Conservation (phyloP, 202 grass and related monocot genomes). For the Panicum hallii region DNA sequence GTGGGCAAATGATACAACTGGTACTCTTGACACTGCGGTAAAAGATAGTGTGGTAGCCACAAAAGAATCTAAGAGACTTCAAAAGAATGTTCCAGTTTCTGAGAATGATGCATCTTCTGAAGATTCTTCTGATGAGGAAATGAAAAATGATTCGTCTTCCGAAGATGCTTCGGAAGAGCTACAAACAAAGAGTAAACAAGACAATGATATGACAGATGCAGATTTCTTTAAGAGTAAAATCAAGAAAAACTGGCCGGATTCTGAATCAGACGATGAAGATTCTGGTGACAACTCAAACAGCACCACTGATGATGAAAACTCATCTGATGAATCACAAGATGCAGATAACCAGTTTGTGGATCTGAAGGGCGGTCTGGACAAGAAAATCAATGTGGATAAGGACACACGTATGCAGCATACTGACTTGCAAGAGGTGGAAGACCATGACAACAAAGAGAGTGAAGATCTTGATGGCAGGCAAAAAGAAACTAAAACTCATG, state of each 20-base stretch:
- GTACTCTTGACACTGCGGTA: conserved; percentile 40
- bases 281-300: conserved; percentile 43
- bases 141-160: conserved; percentile 31
- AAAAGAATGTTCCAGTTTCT: conserved; percentile 25
- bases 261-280: conserved; percentile 49
- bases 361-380: conserved; percentile 45
- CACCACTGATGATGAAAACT: conserved; percentile 43
- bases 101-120: conserved; percentile 52
- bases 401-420: conserved; percentile 23
- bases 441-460: conserved; percentile 44
- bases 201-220: conserved; percentile 64
- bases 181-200: conserved; percentile 46
- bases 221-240: conserved; percentile 96
- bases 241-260: conserved; percentile 94
- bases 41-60: conserved; percentile 38
- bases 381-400: conserved; percentile 42
- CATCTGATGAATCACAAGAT: conserved; percentile 43
- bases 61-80: conserved; percentile 40
- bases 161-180: conserved; percentile 44
- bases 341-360: conserved; percentile 32
- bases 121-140: conserved; percentile 49
- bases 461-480: conserved; percentile 41
- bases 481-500: conserved; percentile 43
- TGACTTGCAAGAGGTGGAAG: conserved; percentile 39
- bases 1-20: conserved; percentile 84